Evolutionary conservation across 371 early-diverging fungal species (phyloP).

Genomic region (Lichtheimia ramosa): DNA sequence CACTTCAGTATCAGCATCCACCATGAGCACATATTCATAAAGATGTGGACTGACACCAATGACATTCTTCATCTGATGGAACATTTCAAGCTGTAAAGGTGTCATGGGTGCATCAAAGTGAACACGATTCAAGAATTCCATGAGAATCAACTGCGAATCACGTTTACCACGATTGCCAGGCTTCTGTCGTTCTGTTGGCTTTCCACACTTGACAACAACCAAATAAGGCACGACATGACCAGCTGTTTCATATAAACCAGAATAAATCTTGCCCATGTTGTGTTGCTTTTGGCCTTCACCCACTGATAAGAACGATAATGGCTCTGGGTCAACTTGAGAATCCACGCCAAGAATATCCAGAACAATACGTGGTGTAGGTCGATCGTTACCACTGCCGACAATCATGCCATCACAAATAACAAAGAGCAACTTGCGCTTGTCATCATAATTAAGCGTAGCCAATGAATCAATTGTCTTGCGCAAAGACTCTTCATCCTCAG

Average conservation of each 20-base stretch:
- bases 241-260: constrained; percentile 86
- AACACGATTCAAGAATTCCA: constrained; percentile 97
- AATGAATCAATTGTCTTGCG: constrained; percentile 92
- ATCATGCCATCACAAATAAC: constrained; percentile 90
- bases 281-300: constrained; percentile 84
- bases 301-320: constrained; percentile 83
- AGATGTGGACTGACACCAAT: constrained; percentile 85
- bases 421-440: constrained; percentile 93
- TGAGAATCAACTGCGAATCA: constrained; percentile 98
- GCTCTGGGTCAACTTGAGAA: constrained; percentile 74
- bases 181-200: constrained; percentile 67
- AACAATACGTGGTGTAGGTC: constrained; percentile 93
- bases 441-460: constrained; percentile 87
- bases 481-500: constrained; percentile 95
- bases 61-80: constrained; percentile 89
- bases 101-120: constrained; percentile 91
- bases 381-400: constrained; percentile 90
- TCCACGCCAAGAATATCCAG: constrained; percentile 88
- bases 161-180: constrained; percentile 98
- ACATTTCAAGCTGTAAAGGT: constrained; percentile 91
- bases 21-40: constrained; percentile 92
- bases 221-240: constrained; percentile 89
- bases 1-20: constrained; percentile 96
- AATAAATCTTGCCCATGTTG: constrained; percentile 95
- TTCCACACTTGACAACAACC: constrained; percentile 91